Conservation (phyloP, 805 yeast species). For the Wickerhamiella vanderwaltii region DNA sequence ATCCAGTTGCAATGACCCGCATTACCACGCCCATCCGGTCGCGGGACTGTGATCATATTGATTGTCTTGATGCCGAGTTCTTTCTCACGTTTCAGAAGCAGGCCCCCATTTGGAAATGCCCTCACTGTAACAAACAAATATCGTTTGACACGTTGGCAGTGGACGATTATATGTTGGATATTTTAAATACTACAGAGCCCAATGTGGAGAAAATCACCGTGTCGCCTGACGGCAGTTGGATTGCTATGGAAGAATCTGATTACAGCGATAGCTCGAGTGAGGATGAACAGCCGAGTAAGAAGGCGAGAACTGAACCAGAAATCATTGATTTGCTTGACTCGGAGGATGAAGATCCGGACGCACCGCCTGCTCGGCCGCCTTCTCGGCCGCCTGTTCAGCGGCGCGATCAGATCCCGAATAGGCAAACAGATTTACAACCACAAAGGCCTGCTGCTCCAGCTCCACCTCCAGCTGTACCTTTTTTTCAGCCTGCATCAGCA, state of each 20-base stretch:
- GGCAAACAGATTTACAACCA: too few species aligned
- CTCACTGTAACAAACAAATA: constrained; percentile 53
- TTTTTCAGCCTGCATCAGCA: too few species aligned
- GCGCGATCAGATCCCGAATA: too few species aligned
- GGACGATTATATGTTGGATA: constrained; percentile 60
- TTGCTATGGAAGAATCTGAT: constrained; percentile 21
- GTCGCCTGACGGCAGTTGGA: constrained; percentile 66
- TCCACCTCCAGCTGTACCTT: too few species aligned
- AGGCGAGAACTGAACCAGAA: not conserved
- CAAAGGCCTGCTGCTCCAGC: too few species aligned
- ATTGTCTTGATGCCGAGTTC: constrained; percentile 75
- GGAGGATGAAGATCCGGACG: constrained; percentile 4
- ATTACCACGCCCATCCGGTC: constrained; percentile 66
- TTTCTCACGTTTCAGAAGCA: constrained; percentile 66
- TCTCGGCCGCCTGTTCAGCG: not conserved
- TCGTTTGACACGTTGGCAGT: constrained; percentile 48
- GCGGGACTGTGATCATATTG: constrained; percentile 60
- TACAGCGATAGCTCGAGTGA: constrained; percentile 13
- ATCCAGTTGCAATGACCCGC: constrained; percentile 65
- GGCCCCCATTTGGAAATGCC: constrained; percentile 80
- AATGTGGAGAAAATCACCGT: constrained; percentile 57
- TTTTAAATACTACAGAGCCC: constrained; percentile 41
- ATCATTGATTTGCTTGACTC: constrained; percentile 2
- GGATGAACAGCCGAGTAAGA: constrained; percentile 12
- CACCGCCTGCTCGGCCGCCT: not conserved